Evolutionary conservation across 441 rosid species (phyloP).

Genomic region (Populus tomentosa): DNA sequence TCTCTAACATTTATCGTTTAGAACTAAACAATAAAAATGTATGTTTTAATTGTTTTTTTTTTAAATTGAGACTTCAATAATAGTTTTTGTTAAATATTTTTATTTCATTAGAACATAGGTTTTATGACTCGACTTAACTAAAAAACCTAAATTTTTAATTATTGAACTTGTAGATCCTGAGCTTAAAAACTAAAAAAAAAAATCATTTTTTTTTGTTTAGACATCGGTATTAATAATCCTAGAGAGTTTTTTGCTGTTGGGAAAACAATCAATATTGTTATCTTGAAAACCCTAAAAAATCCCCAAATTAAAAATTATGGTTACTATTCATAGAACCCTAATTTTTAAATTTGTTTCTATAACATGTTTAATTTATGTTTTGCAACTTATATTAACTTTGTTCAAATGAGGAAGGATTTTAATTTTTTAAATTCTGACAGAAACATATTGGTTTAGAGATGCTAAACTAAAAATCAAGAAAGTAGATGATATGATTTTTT

Average conservation of each 20-base stretch:
- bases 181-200: no score
- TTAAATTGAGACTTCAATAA: background rate
- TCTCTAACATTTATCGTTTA: background rate
- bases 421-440: conserved; percentile 25
- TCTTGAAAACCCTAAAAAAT: no score
- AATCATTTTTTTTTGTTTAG: no score
- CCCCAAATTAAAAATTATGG: no score
- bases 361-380: no score
- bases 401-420: no score
- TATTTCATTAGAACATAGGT: background rate
- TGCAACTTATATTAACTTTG: no score
- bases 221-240: background rate
- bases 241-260: background rate
- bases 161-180: background rate
- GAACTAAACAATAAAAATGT: background rate
- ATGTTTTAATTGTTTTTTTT: background rate
- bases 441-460: conserved; percentile 56
- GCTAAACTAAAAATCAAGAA: conserved; percentile 22
- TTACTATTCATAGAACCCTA: no score
- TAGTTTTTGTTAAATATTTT: no score
- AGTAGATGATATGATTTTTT: conserved; percentile 69
- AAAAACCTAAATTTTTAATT: no score
- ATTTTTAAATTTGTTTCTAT: no score
- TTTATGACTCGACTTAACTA: background rate
- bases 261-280: no score